Base-by-base conservation (phyloP, 805 yeast species). In the Lipomyces sp. region DNA sequence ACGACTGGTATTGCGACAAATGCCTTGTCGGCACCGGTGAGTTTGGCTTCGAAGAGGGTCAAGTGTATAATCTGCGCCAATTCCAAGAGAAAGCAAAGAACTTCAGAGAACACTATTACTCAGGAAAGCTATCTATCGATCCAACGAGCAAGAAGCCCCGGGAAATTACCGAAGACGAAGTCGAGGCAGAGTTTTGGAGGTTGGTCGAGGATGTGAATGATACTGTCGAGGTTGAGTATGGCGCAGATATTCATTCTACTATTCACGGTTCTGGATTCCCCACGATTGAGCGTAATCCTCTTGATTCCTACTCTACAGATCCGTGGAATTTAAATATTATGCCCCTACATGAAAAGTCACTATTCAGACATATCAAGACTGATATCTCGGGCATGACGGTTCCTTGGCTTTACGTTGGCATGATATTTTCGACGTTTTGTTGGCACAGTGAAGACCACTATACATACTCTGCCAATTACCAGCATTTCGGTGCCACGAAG, bases 361-460 rank as follows among this genome's bases (percentile, higher is more conserved):
- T 79, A 24, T 75, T 79, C 59, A 72, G 75, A 34, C 70, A 75
- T 59, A 72, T 79, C 60, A 71, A 73, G 54, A 57, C 73, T 10
- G 78, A 77, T 55, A 73, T 94, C 1, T 88, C 97, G 0, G 98
- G 98, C 0, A 93, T 93, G 92, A 92, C 98, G 0, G 84, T 90
- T 24, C 98, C 98, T 0, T 93, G 98, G 98, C 83, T 92, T 2
- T 93, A 93, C 74, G 86, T 93, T 15, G 98, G 98, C 0, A 90
- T 96, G 60, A 81, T 91, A 59, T 87, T 92, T 73, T 89, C 96
- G 1, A 91, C 98, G 0, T 94, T 94, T 75, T 93, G 98, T 77
- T 94, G 98, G 97, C 98, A 94, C 76, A 89, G 90, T 65, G 98
- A 93, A 74, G 98, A 93, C 77, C 98, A 94, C 75, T 92, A 90